Evolutionary conservation across 371 early-diverging fungal genomes (phyloP).

Genomic region (Mortierella sp.): DNA sequence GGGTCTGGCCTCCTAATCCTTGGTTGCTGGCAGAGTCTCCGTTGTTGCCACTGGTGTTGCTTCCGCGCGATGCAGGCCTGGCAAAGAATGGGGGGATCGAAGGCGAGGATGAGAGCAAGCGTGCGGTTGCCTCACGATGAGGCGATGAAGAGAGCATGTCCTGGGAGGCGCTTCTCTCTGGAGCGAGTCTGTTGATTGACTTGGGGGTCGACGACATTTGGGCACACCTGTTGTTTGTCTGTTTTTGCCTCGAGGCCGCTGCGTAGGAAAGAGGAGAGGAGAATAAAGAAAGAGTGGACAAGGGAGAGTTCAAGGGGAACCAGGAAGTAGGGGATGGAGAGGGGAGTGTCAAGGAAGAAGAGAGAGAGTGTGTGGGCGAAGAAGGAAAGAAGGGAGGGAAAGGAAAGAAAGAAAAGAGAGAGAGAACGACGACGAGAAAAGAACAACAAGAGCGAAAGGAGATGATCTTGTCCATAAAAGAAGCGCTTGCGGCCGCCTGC

Average conservation of each 20-base stretch:
- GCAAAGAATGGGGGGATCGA: slow-evolving; percentile 36
- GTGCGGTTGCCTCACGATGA: slow-evolving; percentile 43
- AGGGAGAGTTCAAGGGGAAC: slow-evolving; percentile 6
- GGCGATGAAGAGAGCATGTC: slow-evolving; percentile 53
- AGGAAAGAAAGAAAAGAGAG: background rate
- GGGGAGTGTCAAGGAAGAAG: background rate
- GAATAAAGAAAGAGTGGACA: background rate
- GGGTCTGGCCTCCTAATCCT: slow-evolving; percentile 20
- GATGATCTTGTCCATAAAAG: background rate
- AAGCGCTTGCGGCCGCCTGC: background rate
- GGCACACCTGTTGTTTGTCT: background rate
- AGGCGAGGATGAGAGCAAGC: slow-evolving; percentile 51
- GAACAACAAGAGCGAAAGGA: background rate
- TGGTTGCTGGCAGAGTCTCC: background rate
- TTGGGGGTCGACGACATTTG: slow-evolving; percentile 31
- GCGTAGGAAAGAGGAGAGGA: background rate
- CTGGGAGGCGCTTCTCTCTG: slow-evolving; percentile 29
- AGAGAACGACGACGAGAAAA: background rate
- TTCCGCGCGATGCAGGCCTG: slow-evolving; percentile 33
- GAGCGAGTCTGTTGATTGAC: slow-evolving; percentile 13
- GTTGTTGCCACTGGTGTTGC: slow-evolving; percentile 23
- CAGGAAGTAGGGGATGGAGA: background rate
- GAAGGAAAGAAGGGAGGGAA: background rate
- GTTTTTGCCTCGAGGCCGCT: background rate
- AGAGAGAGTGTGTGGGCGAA: background rate